These are phyloP conservation scores for Cucurbita maxima DNA, from an alignment of 306 rosid genomes.

Conservation along the genomic window DNA sequence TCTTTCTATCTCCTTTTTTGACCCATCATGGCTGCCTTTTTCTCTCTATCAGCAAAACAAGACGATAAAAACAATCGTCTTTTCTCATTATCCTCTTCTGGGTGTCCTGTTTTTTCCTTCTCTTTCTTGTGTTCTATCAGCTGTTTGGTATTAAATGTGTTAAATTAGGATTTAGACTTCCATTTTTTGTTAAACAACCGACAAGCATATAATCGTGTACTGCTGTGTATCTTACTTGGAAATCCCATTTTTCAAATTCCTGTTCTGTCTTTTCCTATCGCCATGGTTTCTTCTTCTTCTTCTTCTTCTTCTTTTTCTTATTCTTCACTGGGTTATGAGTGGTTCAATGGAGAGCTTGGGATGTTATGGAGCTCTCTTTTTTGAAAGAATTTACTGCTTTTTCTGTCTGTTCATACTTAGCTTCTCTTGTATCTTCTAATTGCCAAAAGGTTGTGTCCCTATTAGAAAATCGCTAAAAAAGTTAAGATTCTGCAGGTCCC, in stretches of 20 bases:
- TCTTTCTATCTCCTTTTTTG: neutral
- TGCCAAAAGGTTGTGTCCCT: neutral
- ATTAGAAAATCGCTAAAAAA: neutral
- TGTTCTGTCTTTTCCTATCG: neutral
- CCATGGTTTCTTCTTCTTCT: neutral
- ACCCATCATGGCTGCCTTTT: conserved; percentile 1
- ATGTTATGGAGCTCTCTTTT: neutral
- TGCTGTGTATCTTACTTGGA: neutral
- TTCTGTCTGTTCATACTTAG: neutral
- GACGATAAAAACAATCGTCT: neutral
- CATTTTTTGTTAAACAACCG: neutral
- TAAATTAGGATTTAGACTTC: neutral
- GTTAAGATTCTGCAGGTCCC: conserved; percentile 10
- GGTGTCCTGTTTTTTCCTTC: neutral
- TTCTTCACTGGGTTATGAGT: neutral
- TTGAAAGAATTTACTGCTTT: neutral
- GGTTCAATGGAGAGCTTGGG: neutral
- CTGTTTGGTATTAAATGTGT: neutral
- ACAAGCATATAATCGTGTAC: neutral
- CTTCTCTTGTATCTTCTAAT: neutral
- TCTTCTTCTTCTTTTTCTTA: too few relatives aligned
- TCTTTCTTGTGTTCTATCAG: neutral
- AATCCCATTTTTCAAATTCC: neutral
- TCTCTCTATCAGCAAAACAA: neutral
- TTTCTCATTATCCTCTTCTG: neutral